These are phyloP conservation scores for Lactarius evosmus DNA, from an alignment of 768 basidiomycete species.

Conservation along the genomic window DNA sequence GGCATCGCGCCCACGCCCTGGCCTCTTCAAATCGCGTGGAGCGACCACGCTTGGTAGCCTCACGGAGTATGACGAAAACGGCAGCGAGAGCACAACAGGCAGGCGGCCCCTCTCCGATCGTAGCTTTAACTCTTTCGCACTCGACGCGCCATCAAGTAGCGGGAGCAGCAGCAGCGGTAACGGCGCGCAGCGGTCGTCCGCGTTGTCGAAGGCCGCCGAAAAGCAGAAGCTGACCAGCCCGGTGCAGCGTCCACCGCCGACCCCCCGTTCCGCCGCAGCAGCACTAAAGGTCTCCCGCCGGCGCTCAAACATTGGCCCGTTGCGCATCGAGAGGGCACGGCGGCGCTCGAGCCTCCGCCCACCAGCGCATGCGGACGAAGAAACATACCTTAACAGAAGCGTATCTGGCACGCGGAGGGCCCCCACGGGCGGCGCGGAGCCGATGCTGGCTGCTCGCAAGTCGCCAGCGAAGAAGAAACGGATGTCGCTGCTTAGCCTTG, in stretches of 20 bases:
- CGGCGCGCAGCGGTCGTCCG: conserved; percentile 14
- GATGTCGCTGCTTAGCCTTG: conserved; percentile 48
- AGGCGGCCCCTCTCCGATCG: conserved; percentile 58
- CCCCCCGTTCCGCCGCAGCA: conserved; percentile 14
- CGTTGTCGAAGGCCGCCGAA: background rate
- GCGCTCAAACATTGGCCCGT: conserved; percentile 73
- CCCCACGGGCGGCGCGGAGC: conserved; percentile 32
- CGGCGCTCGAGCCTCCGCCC: conserved; percentile 81
- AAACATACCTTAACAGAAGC: conserved; percentile 35
- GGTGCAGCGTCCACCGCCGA: conserved; percentile 8
- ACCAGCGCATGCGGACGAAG: conserved; percentile 49
- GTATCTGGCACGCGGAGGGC: conserved; percentile 43
- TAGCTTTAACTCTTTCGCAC: conserved; percentile 52
- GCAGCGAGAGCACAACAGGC: conserved; percentile 32
- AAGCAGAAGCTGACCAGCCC: conserved; percentile 9
- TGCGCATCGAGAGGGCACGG: conserved; percentile 67
- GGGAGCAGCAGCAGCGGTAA: conserved; percentile 34
- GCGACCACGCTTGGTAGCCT: conserved; percentile 56
- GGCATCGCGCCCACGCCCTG: conserved; percentile 35
- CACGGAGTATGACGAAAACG: conserved; percentile 67
- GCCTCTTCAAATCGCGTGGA: conserved; percentile 58
- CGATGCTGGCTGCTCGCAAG: conserved; percentile 29
- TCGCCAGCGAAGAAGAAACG: conserved; percentile 66
- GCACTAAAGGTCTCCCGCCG: conserved; percentile 44
- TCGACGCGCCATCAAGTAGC: conserved; percentile 48